phyloP scores from a whole-genome alignment of 192 early-diverging fungal genomes.

The Mortierella hygrophila region DNA sequence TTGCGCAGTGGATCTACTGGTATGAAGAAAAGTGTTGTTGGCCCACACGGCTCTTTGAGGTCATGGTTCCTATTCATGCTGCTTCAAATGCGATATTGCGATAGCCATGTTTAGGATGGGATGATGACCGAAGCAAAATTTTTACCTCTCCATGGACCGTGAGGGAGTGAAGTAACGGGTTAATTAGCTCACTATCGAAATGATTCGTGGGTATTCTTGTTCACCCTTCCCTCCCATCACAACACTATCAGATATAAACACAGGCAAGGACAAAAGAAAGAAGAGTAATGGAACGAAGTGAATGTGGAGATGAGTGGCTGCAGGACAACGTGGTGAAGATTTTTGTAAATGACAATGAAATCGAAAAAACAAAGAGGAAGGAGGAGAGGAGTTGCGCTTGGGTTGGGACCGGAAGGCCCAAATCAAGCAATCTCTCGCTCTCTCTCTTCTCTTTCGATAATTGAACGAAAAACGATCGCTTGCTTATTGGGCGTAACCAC shows the following conservation, averaged over 20 bases:
- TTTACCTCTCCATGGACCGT: too few species aligned
- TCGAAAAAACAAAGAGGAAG: too few species aligned
- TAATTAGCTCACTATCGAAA: background rate
- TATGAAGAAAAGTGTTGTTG: too few species aligned
- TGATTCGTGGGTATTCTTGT: background rate
- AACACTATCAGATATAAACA: background rate
- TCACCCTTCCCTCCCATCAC: background rate
- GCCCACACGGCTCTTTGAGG: too few species aligned
- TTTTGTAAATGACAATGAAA: background rate
- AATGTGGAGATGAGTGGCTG: background rate
- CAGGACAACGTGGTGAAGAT: background rate
- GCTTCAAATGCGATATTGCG: too few species aligned
- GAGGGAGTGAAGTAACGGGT: too few species aligned
- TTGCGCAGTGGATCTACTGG: too few species aligned
- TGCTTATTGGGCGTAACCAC: background rate
- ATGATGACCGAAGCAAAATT: too few species aligned
- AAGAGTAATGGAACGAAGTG: background rate
- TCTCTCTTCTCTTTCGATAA: background rate
- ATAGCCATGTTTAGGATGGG: too few species aligned
- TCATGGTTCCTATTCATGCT: too few species aligned
- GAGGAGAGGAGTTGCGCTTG: background rate
- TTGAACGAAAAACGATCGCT: background rate
- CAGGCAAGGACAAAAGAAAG: background rate
- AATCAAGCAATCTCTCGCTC: slow-evolving; percentile 20
- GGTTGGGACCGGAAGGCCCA: slow-evolving; percentile 31